Base-by-base conservation (phyloP, 2,329 filamentous ascomycete genomes). In the Exserohilum turcica region DNA sequence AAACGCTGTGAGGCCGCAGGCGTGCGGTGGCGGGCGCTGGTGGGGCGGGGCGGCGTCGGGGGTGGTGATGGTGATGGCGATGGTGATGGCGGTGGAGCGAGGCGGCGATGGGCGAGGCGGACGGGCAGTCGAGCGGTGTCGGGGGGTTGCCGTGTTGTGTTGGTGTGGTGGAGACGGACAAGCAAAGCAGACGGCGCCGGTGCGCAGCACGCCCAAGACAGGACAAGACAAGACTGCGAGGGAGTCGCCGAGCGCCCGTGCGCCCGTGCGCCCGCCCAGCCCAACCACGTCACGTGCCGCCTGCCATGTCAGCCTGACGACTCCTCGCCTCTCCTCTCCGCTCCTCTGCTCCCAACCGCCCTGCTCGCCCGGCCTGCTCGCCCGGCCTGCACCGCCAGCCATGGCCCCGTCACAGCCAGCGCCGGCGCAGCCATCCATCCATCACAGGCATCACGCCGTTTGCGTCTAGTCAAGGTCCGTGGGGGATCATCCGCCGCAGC, bases 401-500 rank as follows among this genome's bases (percentile, higher is more conserved):
- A n/a, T n/a, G n/a, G n/a, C n/a, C n/a, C n/a, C n/a, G n/a, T n/a
- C n/a, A n/a, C n/a, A n/a, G n/a, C n/a, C n/a, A n/a, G n/a, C n/a
- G n/a, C n/a, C n/a, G n/a, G n/a, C n/a, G n/a, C n/a, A n/a, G n/a
- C n/a, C n/a, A n/a, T n/a, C n/a, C n/a, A n/a, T n/a, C n/a, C n/a
- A n/a, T n/a, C n/a, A n/a, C n/a, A n/a, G n/a, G n/a, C n/a, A n/a
- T n/a, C n/a, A n/a, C n/a, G n/a, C n/a, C n/a, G 4, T 24, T 7
- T 24, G 7, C 21, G 4, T 24, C 28, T 18, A 19, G n/a, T 42
- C 16, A n/a, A 35, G 18, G n/a, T 42, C 6, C 28, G 42, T 40
- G 58, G 63, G 67, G 66, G 65, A 64, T 68, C 66, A 6, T 64
- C 54, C 37, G 57, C 63, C 54, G 58, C 54, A 50, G 46, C 31